phyloP scores from a whole-genome alignment of 192 early-diverging fungal species.

The Coemansia sp. region DNA sequence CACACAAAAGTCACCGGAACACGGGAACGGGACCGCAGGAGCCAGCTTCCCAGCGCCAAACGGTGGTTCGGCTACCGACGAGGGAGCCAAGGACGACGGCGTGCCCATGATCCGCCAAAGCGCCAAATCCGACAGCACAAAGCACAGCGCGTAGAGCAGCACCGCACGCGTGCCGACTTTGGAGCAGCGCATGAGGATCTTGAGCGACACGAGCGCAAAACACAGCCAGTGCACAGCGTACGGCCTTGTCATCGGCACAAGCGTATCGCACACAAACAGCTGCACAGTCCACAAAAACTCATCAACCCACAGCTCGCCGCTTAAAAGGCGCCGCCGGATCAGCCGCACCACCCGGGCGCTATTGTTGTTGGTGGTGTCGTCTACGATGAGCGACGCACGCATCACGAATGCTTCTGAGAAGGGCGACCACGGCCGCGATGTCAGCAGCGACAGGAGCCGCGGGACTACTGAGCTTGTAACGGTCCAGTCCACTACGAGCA shows the following conservation, averaged over 20 bases:
- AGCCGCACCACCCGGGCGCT: background rate
- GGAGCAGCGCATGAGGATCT: constrained; percentile 6
- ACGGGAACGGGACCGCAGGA: background rate
- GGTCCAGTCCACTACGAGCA: constrained; percentile 31
- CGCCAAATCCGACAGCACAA: constrained; percentile 15
- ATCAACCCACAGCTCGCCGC: constrained; percentile 29
- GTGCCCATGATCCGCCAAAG: constrained; percentile 7
- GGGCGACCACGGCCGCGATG: constrained; percentile 26
- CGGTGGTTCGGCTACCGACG: background rate
- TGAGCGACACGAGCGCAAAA: constrained; percentile 18
- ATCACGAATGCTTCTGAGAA: constrained; percentile 15
- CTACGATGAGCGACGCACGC: constrained; percentile 11
- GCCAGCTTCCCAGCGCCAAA: background rate
- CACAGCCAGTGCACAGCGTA: constrained; percentile 32
- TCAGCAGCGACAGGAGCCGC: constrained; percentile 15
- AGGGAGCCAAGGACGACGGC: background rate
- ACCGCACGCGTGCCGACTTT: constrained; percentile 7
- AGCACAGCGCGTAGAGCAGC: constrained; percentile 18
- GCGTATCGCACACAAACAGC: background rate
- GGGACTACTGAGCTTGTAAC: constrained; percentile 28
- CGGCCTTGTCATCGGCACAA: constrained; percentile 20
- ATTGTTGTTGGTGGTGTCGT: background rate
- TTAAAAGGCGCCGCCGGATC: constrained; percentile 3
- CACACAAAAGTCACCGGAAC: background rate
- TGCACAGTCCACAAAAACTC: constrained; percentile 27